Evolutionary conservation across 208 protist genomes (phyloP).

Genomic region (Trypanosoma melophagium): DNA sequence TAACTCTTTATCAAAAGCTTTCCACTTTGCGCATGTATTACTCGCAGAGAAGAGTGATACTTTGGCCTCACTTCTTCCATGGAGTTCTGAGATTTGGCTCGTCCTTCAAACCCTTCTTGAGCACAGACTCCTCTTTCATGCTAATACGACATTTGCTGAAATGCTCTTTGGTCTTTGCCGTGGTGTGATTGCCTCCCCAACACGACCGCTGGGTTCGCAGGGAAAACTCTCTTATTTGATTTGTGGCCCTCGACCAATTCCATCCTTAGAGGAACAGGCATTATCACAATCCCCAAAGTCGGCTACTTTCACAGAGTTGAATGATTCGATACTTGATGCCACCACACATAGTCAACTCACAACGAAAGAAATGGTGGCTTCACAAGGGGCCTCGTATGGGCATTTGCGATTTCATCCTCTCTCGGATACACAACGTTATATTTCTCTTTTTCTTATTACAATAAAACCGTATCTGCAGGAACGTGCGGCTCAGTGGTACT

Average conservation of each 20-base stretch:
- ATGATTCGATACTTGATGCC: slow-evolving; percentile 13
- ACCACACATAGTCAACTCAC: slow-evolving; percentile 27
- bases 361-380: slow-evolving; percentile 40
- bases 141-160: slow-evolving; percentile 71
- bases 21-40: slow-evolving; percentile 60
- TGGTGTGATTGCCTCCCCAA: slow-evolving; percentile 20
- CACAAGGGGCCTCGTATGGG: slow-evolving; percentile 57
- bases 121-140: slow-evolving; percentile 55
- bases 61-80: slow-evolving; percentile 44
- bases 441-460: slow-evolving; percentile 62
- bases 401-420: slow-evolving; percentile 64
- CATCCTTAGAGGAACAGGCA: slow-evolving; percentile 50
- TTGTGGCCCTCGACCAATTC: slow-evolving; percentile 47
- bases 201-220: slow-evolving; percentile 15
- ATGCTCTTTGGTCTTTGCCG: slow-evolving; percentile 73
- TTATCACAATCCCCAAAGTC: slow-evolving; percentile 28
- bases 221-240: slow-evolving; percentile 44
- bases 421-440: slow-evolving; percentile 31
- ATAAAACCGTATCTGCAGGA: slow-evolving; percentile 63
- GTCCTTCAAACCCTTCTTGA: slow-evolving; percentile 47
- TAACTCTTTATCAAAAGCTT: slow-evolving; percentile 47
- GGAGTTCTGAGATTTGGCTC: slow-evolving; percentile 65
- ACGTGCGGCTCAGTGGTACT: slow-evolving; percentile 50
- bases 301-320: no score
- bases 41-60: slow-evolving; percentile 53